Percentiles rank a stretch among this genome's conserved stretches.
These are phyloP conservation scores for Psilocybe mexicana DNA, from an alignment of 1,284 basidiomycete species.

Conservation along the genomic window DNA sequence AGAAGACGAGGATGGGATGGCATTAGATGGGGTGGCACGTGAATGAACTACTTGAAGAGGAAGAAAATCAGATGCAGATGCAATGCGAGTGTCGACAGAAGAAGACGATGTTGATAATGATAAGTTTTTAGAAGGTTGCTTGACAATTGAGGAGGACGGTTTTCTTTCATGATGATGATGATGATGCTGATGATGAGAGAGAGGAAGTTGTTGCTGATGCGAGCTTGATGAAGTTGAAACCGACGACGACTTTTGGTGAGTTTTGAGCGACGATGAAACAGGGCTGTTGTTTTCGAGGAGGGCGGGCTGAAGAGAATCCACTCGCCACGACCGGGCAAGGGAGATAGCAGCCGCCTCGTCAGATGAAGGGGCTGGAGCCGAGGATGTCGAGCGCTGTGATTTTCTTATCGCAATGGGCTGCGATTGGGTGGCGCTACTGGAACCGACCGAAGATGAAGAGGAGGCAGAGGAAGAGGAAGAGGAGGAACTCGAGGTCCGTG, in stretches of 20 bases:
- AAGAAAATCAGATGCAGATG: slow-evolving; percentile 10
- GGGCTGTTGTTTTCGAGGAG: slow-evolving; percentile 21
- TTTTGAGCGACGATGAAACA: slow-evolving; percentile 3
- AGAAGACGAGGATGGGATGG: slow-evolving; percentile 13
- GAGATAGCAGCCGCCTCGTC: slow-evolving; percentile 24
- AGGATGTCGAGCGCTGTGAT: background rate
- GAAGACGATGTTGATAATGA: slow-evolving; percentile 20
- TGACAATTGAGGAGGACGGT: slow-evolving; percentile 9
- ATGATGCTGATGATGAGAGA: slow-evolving; percentile 1
- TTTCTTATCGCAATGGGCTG: slow-evolving; percentile 15
- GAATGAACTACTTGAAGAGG: background rate
- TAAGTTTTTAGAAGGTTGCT: slow-evolving; percentile 14
- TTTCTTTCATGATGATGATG: slow-evolving; percentile 12
- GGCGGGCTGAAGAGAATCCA: slow-evolving; percentile 27
- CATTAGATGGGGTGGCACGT: slow-evolving; percentile 14
- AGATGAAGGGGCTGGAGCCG: background rate
- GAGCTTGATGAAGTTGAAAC: slow-evolving; percentile 11
- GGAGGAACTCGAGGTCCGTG: background rate
- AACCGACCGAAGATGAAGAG: background rate
- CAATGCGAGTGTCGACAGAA: slow-evolving; percentile 10
- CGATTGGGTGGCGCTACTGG: slow-evolving; percentile 3
- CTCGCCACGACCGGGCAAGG: slow-evolving; percentile 25
- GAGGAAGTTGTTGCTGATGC: slow-evolving; percentile 2
- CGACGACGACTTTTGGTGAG: slow-evolving; percentile 9
- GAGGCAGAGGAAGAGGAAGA: background rate